These are phyloP conservation scores for Danielozyma ontarioensis DNA, from an alignment of 805 yeast species.

Conservation along the genomic window DNA sequence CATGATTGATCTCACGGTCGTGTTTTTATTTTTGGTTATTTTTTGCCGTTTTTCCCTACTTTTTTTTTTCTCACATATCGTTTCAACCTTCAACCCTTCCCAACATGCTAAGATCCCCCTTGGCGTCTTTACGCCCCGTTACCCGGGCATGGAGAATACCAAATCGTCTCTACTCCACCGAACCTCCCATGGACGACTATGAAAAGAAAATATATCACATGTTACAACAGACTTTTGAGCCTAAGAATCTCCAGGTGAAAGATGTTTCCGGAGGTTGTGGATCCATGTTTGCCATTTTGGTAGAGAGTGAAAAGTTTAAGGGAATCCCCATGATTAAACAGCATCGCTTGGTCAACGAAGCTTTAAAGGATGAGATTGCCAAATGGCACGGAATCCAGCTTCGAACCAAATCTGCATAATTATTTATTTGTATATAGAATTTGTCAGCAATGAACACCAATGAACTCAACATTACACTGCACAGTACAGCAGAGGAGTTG, in stretches of 20 bases:
- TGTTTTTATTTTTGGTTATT: too few species aligned
- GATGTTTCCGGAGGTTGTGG: constrained; percentile 96
- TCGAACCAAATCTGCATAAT: constrained; percentile 52
- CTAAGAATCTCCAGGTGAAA: constrained; percentile 58
- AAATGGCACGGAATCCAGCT: constrained; percentile 95
- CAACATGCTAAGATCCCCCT: too few species aligned
- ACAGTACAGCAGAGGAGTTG: too few species aligned
- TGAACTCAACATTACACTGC: too few species aligned
- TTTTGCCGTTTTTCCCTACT: too few species aligned
- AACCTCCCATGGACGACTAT: constrained; percentile 48
- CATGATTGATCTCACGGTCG: not conserved
- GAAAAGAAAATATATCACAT: constrained; percentile 60
- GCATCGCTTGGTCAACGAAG: constrained; percentile 81
- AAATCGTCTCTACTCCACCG: not conserved
- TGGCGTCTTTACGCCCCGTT: too few species aligned
- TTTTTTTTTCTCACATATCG: too few species aligned
- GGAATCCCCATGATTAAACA: constrained; percentile 85
- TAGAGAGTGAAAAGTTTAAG: constrained; percentile 68
- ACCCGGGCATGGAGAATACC: too few species aligned
- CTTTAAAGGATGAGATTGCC: constrained; percentile 76
- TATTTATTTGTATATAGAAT: not conserved
- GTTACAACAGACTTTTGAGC: constrained; percentile 51
- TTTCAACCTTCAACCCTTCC: too few species aligned
- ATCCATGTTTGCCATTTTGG: constrained; percentile 88
- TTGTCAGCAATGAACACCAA: too few species aligned